Evolutionary conservation across 495 filamentous ascomycete genomes (phyloP).

Genomic region (Penicillium cinerascens): DNA sequence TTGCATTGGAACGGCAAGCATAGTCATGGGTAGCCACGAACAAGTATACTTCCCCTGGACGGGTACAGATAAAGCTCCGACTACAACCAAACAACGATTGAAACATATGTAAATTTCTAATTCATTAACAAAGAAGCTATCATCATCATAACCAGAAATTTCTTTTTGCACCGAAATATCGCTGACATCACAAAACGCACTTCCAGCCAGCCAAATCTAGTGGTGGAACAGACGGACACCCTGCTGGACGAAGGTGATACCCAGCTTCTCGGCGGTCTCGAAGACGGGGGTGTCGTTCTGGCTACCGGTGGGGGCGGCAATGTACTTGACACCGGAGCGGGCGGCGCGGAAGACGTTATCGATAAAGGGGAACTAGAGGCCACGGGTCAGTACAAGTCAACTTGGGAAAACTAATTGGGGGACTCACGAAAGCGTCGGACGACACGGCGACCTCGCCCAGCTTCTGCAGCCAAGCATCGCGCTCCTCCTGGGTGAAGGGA

Average conservation of each 20-base stretch:
- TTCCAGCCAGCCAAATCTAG: conserved; percentile 35
- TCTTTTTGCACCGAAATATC: conserved; percentile 16
- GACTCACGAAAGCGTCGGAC: conserved; percentile 89
- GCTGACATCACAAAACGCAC: conserved; percentile 1
- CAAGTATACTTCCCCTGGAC: too few species aligned
- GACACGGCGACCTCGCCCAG: conserved; percentile 79
- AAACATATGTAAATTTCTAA: conserved; percentile 25
- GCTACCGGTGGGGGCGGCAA: conserved; percentile 88
- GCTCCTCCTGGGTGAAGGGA: conserved; percentile 79
- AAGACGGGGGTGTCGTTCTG: conserved; percentile 89
- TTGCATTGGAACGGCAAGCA: background rate
- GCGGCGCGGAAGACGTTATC: conserved; percentile 93
- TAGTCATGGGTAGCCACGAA: background rate
- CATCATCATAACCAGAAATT: conserved; percentile 28
- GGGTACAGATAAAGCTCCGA: too few species aligned
- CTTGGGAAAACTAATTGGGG: background rate
- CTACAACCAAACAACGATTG: background rate
- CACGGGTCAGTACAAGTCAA: conserved; percentile 8
- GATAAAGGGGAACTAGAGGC: conserved; percentile 82
- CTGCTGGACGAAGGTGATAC: conserved; percentile 89
- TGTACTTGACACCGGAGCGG: conserved; percentile 88
- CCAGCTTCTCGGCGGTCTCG: conserved; percentile 87
- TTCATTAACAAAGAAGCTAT: conserved; percentile 27
- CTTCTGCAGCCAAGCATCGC: conserved; percentile 75
- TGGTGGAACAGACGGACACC: conserved; percentile 86